Conservation (phyloP, 2,329 filamentous ascomycete species). For the Aureobasidium leucospermi region DNA sequence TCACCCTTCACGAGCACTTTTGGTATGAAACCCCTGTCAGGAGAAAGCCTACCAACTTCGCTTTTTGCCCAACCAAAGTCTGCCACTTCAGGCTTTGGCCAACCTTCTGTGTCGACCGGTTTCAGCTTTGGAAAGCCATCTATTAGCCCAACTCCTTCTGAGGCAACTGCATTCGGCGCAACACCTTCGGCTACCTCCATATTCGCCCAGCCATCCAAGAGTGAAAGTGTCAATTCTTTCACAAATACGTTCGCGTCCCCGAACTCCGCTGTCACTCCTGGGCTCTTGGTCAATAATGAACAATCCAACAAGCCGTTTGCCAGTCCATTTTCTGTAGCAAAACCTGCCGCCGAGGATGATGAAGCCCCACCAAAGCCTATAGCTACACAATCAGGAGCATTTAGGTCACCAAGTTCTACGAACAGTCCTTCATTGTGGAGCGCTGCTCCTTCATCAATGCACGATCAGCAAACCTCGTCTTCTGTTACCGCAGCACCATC, state of each 20-base stretch:
- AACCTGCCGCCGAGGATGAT: neutral
- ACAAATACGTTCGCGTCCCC: neutral
- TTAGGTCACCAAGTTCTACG: neutral
- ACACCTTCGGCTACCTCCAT: constrained; percentile 3
- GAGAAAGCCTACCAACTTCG: neutral
- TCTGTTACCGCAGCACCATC: neutral
- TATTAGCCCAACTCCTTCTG: neutral
- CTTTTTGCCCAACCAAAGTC: neutral
- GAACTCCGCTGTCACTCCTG: neutral
- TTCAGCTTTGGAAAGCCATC: constrained; percentile 16
- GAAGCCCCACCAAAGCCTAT: neutral
- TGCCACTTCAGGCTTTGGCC: constrained; percentile 7
- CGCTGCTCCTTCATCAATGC: neutral
- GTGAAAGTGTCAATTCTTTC: constrained; percentile 5
- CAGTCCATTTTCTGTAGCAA: neutral
- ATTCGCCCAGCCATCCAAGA: constrained; percentile 14
- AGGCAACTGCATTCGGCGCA: neutral
- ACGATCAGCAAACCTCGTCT: neutral
- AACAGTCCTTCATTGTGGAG: neutral
- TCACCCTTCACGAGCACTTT: neutral
- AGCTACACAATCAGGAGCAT: neutral
- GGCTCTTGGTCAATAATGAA: neutral
- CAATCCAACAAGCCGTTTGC: neutral
- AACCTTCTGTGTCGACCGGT: neutral
- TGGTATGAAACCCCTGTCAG: neutral